These are phyloP conservation scores for Xylaria sp. DNA, from an alignment of 2,329 filamentous ascomycete species.

Conservation along the genomic window DNA sequence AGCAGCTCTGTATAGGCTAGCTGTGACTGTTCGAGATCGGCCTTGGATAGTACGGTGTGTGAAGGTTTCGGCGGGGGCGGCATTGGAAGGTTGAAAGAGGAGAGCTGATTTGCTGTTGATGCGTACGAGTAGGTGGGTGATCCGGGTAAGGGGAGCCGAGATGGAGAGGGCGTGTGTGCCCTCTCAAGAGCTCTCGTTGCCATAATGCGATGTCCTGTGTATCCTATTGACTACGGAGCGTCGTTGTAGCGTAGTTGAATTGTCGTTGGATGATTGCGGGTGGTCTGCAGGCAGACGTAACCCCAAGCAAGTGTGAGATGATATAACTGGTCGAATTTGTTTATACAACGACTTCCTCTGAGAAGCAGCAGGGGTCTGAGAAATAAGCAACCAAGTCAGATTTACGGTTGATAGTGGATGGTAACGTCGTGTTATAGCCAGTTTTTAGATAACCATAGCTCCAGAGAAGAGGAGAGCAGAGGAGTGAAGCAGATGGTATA, in stretches of 20 bases:
- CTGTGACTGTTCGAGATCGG: constrained; percentile 72
- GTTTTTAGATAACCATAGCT: constrained; percentile 10
- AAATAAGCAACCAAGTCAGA: constrained; percentile 5
- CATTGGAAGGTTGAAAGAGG: constrained; percentile 67
- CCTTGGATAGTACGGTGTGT: constrained; percentile 70
- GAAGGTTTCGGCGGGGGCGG: constrained; percentile 69
- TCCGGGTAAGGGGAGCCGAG: constrained; percentile 70
- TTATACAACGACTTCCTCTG: constrained; percentile 16
- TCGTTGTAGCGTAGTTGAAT: neutral
- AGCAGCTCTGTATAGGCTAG: constrained; percentile 71
- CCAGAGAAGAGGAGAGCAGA: neutral
- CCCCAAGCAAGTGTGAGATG: constrained; percentile 1
- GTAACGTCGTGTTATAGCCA: neutral
- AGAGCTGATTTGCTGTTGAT: constrained; percentile 70
- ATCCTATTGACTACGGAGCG: neutral
- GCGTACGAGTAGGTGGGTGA: constrained; percentile 73
- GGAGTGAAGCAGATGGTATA: neutral
- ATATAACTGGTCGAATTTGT: constrained; percentile 35
- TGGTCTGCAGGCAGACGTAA: constrained; percentile 21
- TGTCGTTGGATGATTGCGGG: neutral
- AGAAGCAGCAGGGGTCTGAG: constrained; percentile 27
- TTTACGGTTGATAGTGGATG: constrained; percentile 1
- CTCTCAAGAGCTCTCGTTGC: constrained; percentile 46
- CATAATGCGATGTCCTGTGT: constrained; percentile 27
- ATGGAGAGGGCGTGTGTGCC: constrained; percentile 62